Evolutionary conservation across 768 basidiomycete species (phyloP).

Genomic region (Gyrodon lividus): DNA sequence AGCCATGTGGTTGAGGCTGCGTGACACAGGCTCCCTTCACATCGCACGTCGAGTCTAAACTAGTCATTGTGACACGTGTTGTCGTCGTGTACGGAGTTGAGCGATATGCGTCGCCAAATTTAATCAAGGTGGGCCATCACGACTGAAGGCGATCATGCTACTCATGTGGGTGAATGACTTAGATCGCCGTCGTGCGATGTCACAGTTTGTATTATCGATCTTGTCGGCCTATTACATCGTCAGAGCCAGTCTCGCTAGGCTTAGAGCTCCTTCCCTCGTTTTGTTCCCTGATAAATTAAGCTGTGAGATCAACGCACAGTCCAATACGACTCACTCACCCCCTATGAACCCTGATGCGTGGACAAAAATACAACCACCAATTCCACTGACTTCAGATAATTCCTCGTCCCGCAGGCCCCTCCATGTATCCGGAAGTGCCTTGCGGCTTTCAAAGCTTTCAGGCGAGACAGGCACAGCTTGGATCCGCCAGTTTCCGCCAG

Average conservation of each 20-base stretch:
- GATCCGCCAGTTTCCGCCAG: slow-evolving; percentile 75
- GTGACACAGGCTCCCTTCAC: slow-evolving; percentile 11
- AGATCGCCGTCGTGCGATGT: neutral
- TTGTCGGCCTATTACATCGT: slow-evolving; percentile 24
- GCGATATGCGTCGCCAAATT: slow-evolving; percentile 10
- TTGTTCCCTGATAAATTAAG: slow-evolving; percentile 62
- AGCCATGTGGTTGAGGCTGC: slow-evolving; percentile 1
- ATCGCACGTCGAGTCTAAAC: slow-evolving; percentile 6
- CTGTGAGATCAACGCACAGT: neutral
- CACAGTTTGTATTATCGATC: neutral
- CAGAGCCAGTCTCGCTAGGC: slow-evolving; percentile 72
- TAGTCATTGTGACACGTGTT: slow-evolving; percentile 13
- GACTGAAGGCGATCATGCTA: slow-evolving; percentile 9
- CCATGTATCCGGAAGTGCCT: slow-evolving; percentile 92
- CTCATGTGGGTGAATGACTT: neutral
- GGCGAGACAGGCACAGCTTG: slow-evolving; percentile 85
- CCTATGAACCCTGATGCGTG: slow-evolving; percentile 98
- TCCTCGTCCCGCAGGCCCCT: slow-evolving; percentile 86
- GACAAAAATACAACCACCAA: slow-evolving; percentile 85
- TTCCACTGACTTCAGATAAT: slow-evolving; percentile 68
- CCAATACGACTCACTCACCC: slow-evolving; percentile 45
- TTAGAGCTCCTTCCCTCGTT: slow-evolving; percentile 84
- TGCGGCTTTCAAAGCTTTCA: slow-evolving; percentile 87
- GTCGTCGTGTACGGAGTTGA: slow-evolving; percentile 11
- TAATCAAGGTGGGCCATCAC: slow-evolving; percentile 5